phyloP scores from a whole-genome alignment of 306 rosid species.

The Casuarina glauca region DNA sequence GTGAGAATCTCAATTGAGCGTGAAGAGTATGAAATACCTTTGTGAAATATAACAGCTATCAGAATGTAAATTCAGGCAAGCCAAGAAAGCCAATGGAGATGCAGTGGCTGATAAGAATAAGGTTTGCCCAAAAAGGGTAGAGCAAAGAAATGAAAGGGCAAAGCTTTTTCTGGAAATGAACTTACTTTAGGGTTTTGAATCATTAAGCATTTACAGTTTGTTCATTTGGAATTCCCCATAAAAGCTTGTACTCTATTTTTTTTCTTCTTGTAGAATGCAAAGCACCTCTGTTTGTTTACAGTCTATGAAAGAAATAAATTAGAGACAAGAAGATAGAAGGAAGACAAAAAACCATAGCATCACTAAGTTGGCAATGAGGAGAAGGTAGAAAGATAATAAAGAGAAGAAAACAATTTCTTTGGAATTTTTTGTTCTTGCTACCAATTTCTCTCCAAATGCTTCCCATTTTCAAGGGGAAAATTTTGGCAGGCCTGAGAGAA shows the following conservation, averaged over 20 bases:
- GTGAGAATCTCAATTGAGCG: neutral
- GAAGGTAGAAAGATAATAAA: neutral
- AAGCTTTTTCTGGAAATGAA: neutral
- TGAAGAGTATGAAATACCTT: neutral
- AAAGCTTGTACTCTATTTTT: neutral
- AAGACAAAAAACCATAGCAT: neutral
- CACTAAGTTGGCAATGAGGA: neutral
- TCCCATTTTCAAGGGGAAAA: neutral
- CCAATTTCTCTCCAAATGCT: slow-evolving; percentile 1
- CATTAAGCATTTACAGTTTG: neutral
- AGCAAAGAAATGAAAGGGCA: neutral
- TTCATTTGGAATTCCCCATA: neutral
- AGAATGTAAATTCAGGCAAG: neutral
- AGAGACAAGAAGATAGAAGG: neutral
- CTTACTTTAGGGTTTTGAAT: neutral
- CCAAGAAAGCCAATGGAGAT: neutral
- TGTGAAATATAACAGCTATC: neutral
- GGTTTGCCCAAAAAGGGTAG: neutral
- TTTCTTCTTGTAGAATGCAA: too few species aligned
- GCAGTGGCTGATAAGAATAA: neutral
- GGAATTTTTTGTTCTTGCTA: neutral
- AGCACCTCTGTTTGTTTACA: neutral
- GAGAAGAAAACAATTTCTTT: neutral
- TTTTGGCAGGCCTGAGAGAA: neutral
- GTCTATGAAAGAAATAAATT: neutral